Base-by-base conservation (phyloP, 2,329 filamentous ascomycete genomes). In the Trichoderma sp. region DNA sequence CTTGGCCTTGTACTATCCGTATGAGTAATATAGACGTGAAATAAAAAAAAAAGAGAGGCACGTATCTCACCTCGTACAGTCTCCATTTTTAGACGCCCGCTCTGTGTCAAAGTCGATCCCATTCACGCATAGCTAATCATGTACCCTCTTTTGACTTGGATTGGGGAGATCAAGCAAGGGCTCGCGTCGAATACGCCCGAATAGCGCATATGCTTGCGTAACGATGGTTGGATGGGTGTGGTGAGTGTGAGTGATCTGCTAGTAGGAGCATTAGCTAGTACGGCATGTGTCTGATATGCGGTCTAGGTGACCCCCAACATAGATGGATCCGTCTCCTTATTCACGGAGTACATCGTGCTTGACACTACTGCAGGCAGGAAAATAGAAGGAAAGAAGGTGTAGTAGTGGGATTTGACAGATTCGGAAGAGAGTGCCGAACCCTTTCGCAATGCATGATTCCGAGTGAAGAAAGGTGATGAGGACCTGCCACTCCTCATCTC, bases 311-410 rank as follows among this genome's bases (percentile, higher is more conserved):
- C 53, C 64, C 64, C 64, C 64, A 57, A 65, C 39, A 32, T 67
- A 67, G 34, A 60, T 69, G 65, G 65, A 69, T 28, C 28, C 56
- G 12, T 43, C 36, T 28, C 51, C 64, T 47, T 69, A 66, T 65
- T 24, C 47, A 53, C 18, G 47, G 47, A 53, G 47, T 4, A 53
- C 47, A 24, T 53, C 21, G 47, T 60, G 11, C 57, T 34, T 32
- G 14, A n/a, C 5, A 69, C 56, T 51, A 58, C 18, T 30, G 12
- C 53, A 28, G 39, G 21, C 24, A 7, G 47, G 24, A n/a, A 47
- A n/a, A 30, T 5, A 43, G 34, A 57, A 36, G 39, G 51, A 43
- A 30, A 9, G 21, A 43, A 43, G 39, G 15, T n/a, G 39, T 43
- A 43, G 51, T 14, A 15, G 47, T 24, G 51, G 18, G 24, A 60